phyloP scores from a whole-genome alignment of 1,284 basidiomycete species.

The Pseudozyma thailandica region DNA sequence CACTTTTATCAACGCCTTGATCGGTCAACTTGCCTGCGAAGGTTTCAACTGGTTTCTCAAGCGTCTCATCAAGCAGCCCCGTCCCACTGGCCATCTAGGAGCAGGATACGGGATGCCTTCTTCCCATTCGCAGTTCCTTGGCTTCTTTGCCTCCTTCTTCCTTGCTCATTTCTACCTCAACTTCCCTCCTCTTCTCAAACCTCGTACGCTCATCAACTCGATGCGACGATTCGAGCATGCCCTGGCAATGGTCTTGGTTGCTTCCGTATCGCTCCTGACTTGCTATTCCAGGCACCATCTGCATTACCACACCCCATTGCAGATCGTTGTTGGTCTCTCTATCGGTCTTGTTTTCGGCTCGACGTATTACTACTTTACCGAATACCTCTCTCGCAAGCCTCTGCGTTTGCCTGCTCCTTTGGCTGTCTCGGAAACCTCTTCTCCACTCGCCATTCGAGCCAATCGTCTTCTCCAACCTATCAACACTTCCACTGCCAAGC shows the following conservation, averaged over 20 bases:
- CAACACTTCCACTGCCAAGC: constrained; percentile 13
- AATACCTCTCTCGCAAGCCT: constrained; percentile 72
- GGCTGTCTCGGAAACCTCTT: constrained; percentile 36
- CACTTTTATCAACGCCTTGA: constrained; percentile 82
- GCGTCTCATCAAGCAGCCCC: constrained; percentile 75
- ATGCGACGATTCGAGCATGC: constrained; percentile 55
- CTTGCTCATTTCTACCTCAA: constrained; percentile 78
- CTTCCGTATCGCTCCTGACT: constrained; percentile 74
- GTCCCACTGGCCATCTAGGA: constrained; percentile 77
- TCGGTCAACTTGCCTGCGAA: constrained; percentile 80
- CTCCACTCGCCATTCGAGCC: constrained; percentile 23
- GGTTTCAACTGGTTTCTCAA: constrained; percentile 79
- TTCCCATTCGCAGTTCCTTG: constrained; percentile 88
- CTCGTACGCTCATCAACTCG: constrained; percentile 41
- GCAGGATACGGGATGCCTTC: constrained; percentile 87
- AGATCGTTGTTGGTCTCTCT: constrained; percentile 78
- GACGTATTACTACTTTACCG: constrained; percentile 74
- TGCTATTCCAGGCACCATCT: constrained; percentile 84
- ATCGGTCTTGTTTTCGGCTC: constrained; percentile 76
- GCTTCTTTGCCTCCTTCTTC: constrained; percentile 82
- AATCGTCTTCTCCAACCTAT: constrained; percentile 32
- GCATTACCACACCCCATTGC: constrained; percentile 77
- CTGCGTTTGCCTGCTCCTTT: constrained; percentile 40
- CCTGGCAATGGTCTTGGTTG: constrained; percentile 72
- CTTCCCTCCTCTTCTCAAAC: constrained; percentile 74